phyloP scores from a whole-genome alignment of 805 yeast species.

The Metschnikowia cerradonensis region DNA sequence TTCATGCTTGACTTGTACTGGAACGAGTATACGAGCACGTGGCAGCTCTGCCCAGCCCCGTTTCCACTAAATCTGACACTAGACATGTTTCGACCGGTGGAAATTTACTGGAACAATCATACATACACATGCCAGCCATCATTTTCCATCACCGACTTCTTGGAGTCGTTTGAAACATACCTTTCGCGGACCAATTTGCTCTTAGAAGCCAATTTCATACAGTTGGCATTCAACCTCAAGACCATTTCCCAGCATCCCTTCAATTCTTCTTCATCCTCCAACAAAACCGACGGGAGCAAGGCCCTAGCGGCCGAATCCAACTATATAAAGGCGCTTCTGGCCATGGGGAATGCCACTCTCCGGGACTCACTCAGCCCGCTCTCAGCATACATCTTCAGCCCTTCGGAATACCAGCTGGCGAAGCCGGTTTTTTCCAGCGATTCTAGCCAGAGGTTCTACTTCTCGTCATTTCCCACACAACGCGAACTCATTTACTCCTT shows the following conservation, averaged over 20 bases:
- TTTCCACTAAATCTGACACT: slow-evolving; percentile 26
- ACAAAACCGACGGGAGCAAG: not conserved
- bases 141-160: slow-evolving; percentile 22
- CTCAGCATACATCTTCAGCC: slow-evolving; percentile 24
- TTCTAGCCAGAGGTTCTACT: slow-evolving; percentile 14
- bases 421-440: not conserved
- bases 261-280: not conserved
- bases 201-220: slow-evolving; percentile 31
- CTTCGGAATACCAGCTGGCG: slow-evolving; percentile 16
- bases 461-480: slow-evolving; percentile 24
- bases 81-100: slow-evolving; percentile 9
- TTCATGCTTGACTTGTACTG: slow-evolving; percentile 47
- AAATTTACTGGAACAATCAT: slow-evolving; percentile 26
- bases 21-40: slow-evolving; percentile 39
- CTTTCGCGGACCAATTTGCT: slow-evolving; percentile 28
- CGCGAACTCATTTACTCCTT: slow-evolving; percentile 23
- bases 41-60: slow-evolving; percentile 57
- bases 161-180: slow-evolving; percentile 19
- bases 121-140: slow-evolving; percentile 28
- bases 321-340: slow-evolving; percentile 5
- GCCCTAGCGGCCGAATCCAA: not conserved
- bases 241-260: slow-evolving; percentile 23
- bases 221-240: slow-evolving; percentile 26
- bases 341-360: slow-evolving; percentile 30
- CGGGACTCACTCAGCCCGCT: slow-evolving; percentile 21